Evolutionary conservation across 176 grass and related monocot species (phyloP).

Genomic region (Poa annua): DNA sequence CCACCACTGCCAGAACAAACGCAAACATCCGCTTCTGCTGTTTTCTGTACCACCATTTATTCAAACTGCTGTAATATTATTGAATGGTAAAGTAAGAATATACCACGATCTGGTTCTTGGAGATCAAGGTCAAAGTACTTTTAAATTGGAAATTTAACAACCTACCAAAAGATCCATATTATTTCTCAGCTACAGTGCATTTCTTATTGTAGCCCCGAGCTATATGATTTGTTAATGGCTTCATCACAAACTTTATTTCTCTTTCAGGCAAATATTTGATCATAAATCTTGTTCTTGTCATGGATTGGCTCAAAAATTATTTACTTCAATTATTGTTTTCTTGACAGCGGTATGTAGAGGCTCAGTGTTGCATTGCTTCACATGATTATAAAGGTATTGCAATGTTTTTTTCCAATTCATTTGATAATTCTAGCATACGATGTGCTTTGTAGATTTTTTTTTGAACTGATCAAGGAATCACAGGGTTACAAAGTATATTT

Average conservation of each 20-base stretch:
- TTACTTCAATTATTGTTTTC: constrained; percentile 35
- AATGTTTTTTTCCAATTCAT: constrained; percentile 14
- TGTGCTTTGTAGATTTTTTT: background rate
- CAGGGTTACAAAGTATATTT: background rate
- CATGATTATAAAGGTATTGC: constrained; percentile 95
- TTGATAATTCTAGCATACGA: constrained; percentile 16
- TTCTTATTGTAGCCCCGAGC: background rate
- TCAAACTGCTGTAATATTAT: background rate
- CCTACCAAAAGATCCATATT: background rate
- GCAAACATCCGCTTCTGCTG: background rate
- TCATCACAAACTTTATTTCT: constrained; percentile 22
- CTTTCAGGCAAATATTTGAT: constrained; percentile 24
- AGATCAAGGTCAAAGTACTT: background rate
- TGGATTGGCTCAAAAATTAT: constrained; percentile 16
- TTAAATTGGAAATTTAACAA: background rate
- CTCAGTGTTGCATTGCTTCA: constrained; percentile 91
- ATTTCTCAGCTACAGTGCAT: background rate
- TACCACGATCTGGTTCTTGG: constrained; percentile 3
- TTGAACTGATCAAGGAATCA: constrained; percentile 20
- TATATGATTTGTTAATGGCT: background rate
- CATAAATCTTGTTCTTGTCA: constrained; percentile 35
- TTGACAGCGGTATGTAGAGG: constrained; percentile 91
- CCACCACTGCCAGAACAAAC: background rate
- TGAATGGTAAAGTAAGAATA: constrained; percentile 9
- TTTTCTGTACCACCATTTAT: constrained; percentile 4